Evolutionary conservation across 331 rosid species (phyloP).

Genomic region (Dryas integrifolia): DNA sequence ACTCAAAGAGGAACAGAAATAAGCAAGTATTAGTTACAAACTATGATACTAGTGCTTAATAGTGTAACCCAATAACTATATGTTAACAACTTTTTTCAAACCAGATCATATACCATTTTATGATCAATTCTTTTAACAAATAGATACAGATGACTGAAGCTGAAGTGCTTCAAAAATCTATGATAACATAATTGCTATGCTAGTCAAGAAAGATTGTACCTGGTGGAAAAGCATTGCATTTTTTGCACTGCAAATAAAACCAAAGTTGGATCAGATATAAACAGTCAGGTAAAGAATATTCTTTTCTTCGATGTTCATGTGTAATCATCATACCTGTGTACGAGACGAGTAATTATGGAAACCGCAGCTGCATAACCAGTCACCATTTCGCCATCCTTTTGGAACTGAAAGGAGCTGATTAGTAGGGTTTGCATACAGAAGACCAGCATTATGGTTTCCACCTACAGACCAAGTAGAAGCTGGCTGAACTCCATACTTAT

Average conservation of each 20-base stretch:
- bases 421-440: conserved; percentile 47
- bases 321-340: conserved; percentile 55
- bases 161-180: not conserved
- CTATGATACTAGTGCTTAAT: not conserved
- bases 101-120: not conserved
- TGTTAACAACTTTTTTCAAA: no score
- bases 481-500: conserved; percentile 58
- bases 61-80: not conserved
- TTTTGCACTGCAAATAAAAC: conserved; percentile 76
- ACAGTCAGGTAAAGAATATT: conserved; percentile 16
- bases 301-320: not conserved
- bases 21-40: not conserved
- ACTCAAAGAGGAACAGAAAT: conserved; percentile 19
- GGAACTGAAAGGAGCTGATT: conserved; percentile 46
- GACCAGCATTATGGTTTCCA: conserved; percentile 49
- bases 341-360: conserved; percentile 93
- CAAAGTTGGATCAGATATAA: conserved; percentile 37
- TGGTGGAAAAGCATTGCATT: conserved; percentile 81
- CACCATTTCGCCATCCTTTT: conserved; percentile 91
- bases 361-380: conserved; percentile 92
- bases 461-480: conserved; percentile 55
- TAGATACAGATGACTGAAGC: not conserved
- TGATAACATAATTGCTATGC: not conserved
- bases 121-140: not conserved
- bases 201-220: conserved; percentile 43